Base-by-base conservation (phyloP, 768 basidiomycete genomes). In the Leccinum variicolor region DNA sequence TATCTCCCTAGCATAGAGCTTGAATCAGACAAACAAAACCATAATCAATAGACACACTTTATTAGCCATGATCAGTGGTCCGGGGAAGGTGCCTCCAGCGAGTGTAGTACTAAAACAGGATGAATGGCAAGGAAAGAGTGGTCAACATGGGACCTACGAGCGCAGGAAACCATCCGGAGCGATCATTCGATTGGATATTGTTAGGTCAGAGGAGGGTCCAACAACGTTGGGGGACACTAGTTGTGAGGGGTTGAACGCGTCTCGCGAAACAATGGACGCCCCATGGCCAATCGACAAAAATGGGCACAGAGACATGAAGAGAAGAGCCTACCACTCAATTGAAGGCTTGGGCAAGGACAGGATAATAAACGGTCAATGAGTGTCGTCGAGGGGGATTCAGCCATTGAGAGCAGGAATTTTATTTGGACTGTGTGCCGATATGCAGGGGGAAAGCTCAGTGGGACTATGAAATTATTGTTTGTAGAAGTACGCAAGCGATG, bases 111-210 rank as follows among this genome's bases (percentile, higher is more conserved):
- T 69, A 25, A 6, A 4, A 3, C 3, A n/a, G 19, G 19, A 21
- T 61, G 25, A 58, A 49, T 33, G 23, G 14, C n/a, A 41, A 25
- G 36, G 19, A 26, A 11, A 0, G 14, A 11, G 5, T 11, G 21
- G 46, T 11, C 4, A 1, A 49, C 36, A 31, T 34, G 33, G 7
- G 56, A 69, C 78, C 26, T 48, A 78, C 77, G 76, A 73, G 57
- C 81, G 74, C 50, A 59, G 60, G 58, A 79, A 82, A 19, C 82
- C 81, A 72, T 83, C 83, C 2, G 83, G 82, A 23, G 77, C 60
- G 52, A 83, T 75, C 29, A 61, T 50, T 25, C 59, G 62, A 63
- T 81, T 81, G 5, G 72, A 69, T 23, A 82, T 74, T 15, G 69
- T 64, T 6, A 82, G 26, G 28, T 76, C 68, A 19, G 66, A 56